A percentile compares a stretch with the other conserved stretches of the same genome.
Conservation (phyloP, 345 rosid genomes). For the Citrus medica region DNA sequence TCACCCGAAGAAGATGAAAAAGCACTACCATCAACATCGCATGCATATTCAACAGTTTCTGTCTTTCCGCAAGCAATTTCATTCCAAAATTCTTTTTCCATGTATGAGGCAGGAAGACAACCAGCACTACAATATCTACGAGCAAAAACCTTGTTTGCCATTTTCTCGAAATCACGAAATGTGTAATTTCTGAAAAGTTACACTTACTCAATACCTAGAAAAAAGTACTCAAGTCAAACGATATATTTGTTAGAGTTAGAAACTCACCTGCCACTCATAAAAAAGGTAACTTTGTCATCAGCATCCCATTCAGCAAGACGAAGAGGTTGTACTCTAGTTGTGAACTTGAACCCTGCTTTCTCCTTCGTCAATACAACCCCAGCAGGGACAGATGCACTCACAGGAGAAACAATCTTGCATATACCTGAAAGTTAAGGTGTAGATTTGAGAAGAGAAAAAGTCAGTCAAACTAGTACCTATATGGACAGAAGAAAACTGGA, state of each 20-base stretch:
- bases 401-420: slow-evolving; percentile 90
- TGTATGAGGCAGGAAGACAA: slow-evolving; percentile 78
- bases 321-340: slow-evolving; percentile 98
- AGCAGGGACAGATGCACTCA: slow-evolving; percentile 87
- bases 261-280: slow-evolving; percentile 95
- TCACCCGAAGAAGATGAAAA: slow-evolving; percentile 88
- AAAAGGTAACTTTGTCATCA: slow-evolving; percentile 90
- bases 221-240: slow-evolving; percentile 8
- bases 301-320: slow-evolving; percentile 98
- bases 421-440: slow-evolving; percentile 49
- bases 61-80: slow-evolving; percentile 95
- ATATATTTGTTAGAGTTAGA: slow-evolving; percentile 12
- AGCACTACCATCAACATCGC: slow-evolving; percentile 99
- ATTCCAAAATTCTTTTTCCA: slow-evolving; percentile 99
- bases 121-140: slow-evolving; percentile 94
- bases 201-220: slow-evolving; percentile 27
- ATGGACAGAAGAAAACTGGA: neutral
- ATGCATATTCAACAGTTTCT: slow-evolving; percentile 98
- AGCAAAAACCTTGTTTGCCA: slow-evolving; percentile 94
- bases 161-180: slow-evolving; percentile 95
- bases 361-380: slow-evolving; percentile 89
- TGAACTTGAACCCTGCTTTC: slow-evolving; percentile 87
- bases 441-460: neutral
- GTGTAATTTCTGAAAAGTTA: slow-evolving; percentile 78
- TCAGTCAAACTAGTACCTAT: neutral